Base-by-base conservation (phyloP, 805 yeast species). In the Dipodascus geniculatus region DNA sequence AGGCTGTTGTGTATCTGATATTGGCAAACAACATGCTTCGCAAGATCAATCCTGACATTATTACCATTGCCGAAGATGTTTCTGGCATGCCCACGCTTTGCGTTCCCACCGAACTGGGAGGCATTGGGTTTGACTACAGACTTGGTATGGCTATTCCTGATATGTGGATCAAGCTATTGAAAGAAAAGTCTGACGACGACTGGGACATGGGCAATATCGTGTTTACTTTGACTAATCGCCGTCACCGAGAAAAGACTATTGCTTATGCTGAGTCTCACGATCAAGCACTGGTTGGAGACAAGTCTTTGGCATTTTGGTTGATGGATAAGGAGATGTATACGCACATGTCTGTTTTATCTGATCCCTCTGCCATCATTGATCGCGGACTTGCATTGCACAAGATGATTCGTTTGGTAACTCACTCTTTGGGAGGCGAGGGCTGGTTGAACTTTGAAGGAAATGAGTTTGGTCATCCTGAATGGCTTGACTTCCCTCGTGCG, bases 281-380 rank as follows among this genome's bases (percentile, higher is more conserved):
- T 67, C 99, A 91, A 72, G 98, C 98, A 4, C 75, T 91, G 53
- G 99, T 91, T 22, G 99, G 99, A 52, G 99, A 91, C 67, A 91
- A 91, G 68, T 87, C 96, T 1, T 71, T 91, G 55, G 98, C 98
- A 0, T 91, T 91, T 65, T 93, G 99, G 99, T 76, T 91, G 54
- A 91, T 91, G 98, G 99, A 91, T 71, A 89, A 91, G 58, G 96
- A 90, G 60, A 90, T 91, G 98, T 91, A 91, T 69, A 91, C 97
- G 35, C 82, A 89, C 70, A 91, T 91, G 99, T 83, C 95, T 16
- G 75, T 75, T 1, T 64, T 90, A 48, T 72, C 87, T 1, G 86
- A 82, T 53, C 72, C 84, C 51, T 85, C 95, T 1, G 85, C 86
- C 2, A 78, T 83, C 11, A 76, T 91, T 58, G 96, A 89, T 63